These are phyloP conservation scores for Exophiala sp. DNA, from an alignment of 2,329 filamentous ascomycete species.

Conservation along the genomic window DNA sequence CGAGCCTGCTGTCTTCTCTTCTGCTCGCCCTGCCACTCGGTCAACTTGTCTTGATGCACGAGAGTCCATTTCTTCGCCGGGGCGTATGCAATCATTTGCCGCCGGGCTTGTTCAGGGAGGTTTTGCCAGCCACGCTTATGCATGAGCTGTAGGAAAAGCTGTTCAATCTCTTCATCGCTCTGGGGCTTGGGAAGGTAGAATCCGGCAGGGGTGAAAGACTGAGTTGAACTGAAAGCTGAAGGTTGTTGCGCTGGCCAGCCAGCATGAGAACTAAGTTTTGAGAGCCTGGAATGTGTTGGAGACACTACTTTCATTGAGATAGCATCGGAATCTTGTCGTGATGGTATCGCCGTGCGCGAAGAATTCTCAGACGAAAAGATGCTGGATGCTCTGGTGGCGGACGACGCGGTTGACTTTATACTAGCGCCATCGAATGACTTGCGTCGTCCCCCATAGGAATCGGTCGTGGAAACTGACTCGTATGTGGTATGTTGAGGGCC, in stretches of 20 bases:
- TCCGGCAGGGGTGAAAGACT: slow-evolving; percentile 52
- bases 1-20: slow-evolving; percentile 75
- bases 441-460: slow-evolving; percentile 53
- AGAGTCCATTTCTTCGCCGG: slow-evolving; percentile 96
- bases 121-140: slow-evolving; percentile 97
- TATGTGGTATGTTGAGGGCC: slow-evolving; percentile 58
- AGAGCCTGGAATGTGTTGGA: slow-evolving; percentile 40
- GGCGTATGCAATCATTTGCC: slow-evolving; percentile 95
- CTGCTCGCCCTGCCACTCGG: slow-evolving; percentile 91
- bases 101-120: slow-evolving; percentile 84
- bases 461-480: slow-evolving; percentile 57
- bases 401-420: slow-evolving; percentile 59
- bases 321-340: slow-evolving; percentile 23
- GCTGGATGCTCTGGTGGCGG: slow-evolving; percentile 55
- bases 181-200: slow-evolving; percentile 67
- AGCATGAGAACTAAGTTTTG: slow-evolving; percentile 40
- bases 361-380: slow-evolving; percentile 56
- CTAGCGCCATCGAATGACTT: slow-evolving; percentile 63
- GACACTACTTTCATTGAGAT: slow-evolving; percentile 34
- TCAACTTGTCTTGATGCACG: slow-evolving; percentile 89
- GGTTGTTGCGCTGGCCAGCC: slow-evolving; percentile 41
- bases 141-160: slow-evolving; percentile 91
- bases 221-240: slow-evolving; percentile 47
- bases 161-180: slow-evolving; percentile 79
- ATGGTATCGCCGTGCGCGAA: slow-evolving; percentile 38